Conservation (phyloP, 495 filamentous ascomycete genomes). For the Tuber aestivum region DNA sequence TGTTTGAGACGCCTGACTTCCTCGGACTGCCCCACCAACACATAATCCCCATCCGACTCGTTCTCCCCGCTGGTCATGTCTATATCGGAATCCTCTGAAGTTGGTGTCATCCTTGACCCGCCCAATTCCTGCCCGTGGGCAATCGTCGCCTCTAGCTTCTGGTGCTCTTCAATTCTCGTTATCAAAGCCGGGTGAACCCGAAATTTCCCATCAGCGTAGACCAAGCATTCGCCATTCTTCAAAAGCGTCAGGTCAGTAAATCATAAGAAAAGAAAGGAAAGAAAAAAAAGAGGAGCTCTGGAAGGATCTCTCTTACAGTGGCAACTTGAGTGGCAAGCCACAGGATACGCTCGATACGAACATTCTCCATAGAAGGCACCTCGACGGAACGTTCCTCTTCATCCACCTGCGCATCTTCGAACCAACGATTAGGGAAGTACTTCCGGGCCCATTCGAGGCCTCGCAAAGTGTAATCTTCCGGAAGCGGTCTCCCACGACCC, state of each 20-base stretch:
- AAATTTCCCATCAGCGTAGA: conserved; percentile 24
- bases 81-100: conserved; percentile 25
- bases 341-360: conserved; percentile 65
- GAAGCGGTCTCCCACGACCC: conserved; percentile 55
- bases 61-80: conserved; percentile 32
- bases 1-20: conserved; percentile 33
- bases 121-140: conserved; percentile 7
- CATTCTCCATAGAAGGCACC: conserved; percentile 56
- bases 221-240: conserved; percentile 27
- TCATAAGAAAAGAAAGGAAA: neutral
- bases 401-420: conserved; percentile 61
- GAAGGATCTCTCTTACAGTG: conserved; percentile 12
- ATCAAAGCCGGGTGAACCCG: conserved; percentile 26
- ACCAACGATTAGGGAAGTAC: conserved; percentile 67
- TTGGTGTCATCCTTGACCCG: conserved; percentile 4
- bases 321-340: conserved; percentile 64
- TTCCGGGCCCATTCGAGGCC: conserved; percentile 65
- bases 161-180: conserved; percentile 24
- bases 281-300: neutral
- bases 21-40: conserved; percentile 32
- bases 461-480: conserved; percentile 76
- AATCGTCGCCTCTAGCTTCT: neutral
- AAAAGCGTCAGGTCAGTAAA: conserved; percentile 7
- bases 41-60: conserved; percentile 35
- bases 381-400: conserved; percentile 74